Evolutionary conservation across 2,329 filamentous ascomycete species (phyloP).

Genomic region (Blumeria hordei): DNA sequence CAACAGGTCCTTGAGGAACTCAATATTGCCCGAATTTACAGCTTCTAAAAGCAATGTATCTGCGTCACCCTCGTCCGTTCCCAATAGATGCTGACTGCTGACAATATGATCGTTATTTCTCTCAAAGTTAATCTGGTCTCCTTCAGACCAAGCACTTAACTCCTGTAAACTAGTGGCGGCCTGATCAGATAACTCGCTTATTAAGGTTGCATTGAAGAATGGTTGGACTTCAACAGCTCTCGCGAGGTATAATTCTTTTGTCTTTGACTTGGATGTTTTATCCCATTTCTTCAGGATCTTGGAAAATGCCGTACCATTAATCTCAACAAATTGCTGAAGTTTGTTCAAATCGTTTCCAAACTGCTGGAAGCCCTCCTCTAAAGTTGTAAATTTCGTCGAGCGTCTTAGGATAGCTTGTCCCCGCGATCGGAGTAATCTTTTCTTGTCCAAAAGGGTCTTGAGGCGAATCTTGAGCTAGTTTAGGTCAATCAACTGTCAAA

Average conservation of each 20-base stretch:
- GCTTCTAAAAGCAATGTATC: constrained; percentile 76
- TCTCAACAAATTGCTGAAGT: constrained; percentile 92
- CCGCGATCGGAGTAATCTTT: constrained; percentile 67
- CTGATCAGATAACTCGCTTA: constrained; percentile 88
- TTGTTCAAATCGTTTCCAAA: constrained; percentile 95
- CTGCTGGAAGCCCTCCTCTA: constrained; percentile 92
- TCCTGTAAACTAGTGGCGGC: constrained; percentile 91
- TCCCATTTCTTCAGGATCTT: constrained; percentile 99
- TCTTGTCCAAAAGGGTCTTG: constrained; percentile 84
- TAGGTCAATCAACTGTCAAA: constrained; percentile 2
- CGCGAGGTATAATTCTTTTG: constrained; percentile 90
- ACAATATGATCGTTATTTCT: constrained; percentile 31
- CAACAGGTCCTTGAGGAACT: constrained; percentile 60
- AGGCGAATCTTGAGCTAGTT: constrained; percentile 71
- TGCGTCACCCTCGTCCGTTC: constrained; percentile 69
- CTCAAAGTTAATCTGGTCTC: constrained; percentile 73
- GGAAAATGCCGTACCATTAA: constrained; percentile 92
- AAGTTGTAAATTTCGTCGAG: constrained; percentile 78
- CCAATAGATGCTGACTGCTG: constrained; percentile 38
- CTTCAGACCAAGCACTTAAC: constrained; percentile 89
- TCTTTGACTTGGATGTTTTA: constrained; percentile 96
- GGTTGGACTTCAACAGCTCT: constrained; percentile 92
- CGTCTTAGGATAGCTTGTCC: constrained; percentile 55
- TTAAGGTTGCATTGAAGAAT: constrained; percentile 92
- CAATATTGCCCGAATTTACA: constrained; percentile 57